Percentiles rank a stretch among this genome's conserved stretches.
phyloP scores from a whole-genome alignment of 495 filamentous ascomycete species.

The Elasticomyces elasticus region DNA sequence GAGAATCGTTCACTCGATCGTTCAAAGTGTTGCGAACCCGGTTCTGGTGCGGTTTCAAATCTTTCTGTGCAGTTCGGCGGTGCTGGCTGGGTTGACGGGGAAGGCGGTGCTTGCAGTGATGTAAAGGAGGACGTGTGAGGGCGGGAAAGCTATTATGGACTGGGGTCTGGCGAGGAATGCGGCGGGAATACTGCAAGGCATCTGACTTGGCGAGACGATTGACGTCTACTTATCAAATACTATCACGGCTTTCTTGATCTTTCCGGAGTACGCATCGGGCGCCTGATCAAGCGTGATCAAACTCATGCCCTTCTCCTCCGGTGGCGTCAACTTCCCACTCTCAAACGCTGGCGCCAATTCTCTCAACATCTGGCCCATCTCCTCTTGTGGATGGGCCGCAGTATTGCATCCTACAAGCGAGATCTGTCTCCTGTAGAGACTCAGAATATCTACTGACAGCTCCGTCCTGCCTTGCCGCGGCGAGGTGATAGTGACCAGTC shows the following conservation, averaged over 20 bases:
- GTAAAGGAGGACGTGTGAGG: background rate
- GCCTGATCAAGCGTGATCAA: conserved; percentile 24
- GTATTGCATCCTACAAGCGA: conserved; percentile 28
- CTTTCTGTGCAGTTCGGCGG: conserved; percentile 15
- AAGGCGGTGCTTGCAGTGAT: conserved; percentile 7
- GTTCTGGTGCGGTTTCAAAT: conserved; percentile 23
- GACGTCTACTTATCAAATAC: background rate
- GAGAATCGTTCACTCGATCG: conserved; percentile 21
- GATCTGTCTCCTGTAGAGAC: conserved; percentile 29
- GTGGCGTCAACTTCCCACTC: conserved; percentile 18
- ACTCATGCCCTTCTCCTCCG: conserved; percentile 22
- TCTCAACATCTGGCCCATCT: conserved; percentile 13
- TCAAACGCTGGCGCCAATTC: conserved; percentile 23
- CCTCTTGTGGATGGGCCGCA: conserved; percentile 18
- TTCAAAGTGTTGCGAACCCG: conserved; percentile 21
- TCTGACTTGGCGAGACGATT: background rate
- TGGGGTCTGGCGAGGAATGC: background rate
- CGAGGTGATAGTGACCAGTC: no score
- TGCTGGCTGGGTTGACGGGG: conserved; percentile 21
- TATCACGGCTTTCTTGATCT: conserved; percentile 12
- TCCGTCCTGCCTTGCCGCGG: no score
- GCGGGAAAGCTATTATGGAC: background rate
- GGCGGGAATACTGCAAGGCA: background rate
- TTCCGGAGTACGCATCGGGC: conserved; percentile 16
- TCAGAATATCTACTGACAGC: conserved; percentile 24